phyloP scores from a whole-genome alignment of 1,284 basidiomycete genomes.

The Vanrija pseudolonga region DNA sequence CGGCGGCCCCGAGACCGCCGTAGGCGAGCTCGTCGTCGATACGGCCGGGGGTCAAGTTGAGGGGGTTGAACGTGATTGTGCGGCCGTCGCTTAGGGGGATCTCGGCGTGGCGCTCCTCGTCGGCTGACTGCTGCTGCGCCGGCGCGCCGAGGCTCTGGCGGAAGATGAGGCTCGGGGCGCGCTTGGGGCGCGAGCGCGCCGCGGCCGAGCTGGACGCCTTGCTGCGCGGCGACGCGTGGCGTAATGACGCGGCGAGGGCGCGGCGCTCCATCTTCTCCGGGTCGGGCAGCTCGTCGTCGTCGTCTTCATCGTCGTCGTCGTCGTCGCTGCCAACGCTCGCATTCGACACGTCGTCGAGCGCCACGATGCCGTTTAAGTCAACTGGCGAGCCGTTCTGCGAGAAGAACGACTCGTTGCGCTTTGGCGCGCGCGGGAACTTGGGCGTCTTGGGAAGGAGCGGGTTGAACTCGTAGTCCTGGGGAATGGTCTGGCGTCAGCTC shows the following conservation, averaged over 20 bases:
- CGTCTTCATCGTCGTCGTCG: constrained; percentile 22
- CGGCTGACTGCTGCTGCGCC: background rate
- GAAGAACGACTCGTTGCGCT: constrained; percentile 32
- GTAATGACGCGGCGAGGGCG: constrained; percentile 2
- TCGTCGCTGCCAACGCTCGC: background rate
- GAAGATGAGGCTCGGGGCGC: constrained; percentile 38
- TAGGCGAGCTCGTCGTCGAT: constrained; percentile 37
- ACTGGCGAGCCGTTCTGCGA: constrained; percentile 34
- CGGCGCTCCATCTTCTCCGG: constrained; percentile 33
- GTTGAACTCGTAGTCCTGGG: constrained; percentile 45
- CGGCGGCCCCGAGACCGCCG: constrained; percentile 26
- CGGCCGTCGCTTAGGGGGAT: constrained; percentile 35
- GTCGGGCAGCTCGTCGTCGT: constrained; percentile 39
- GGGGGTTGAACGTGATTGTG: constrained; percentile 34
- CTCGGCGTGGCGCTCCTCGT: constrained; percentile 8
- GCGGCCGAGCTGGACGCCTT: background rate
- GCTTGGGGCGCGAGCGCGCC: constrained; percentile 8
- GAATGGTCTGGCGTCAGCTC: constrained; percentile 25
- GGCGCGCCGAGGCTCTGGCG: constrained; percentile 24
- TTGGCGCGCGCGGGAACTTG: constrained; percentile 24
- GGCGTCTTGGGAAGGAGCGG: constrained; percentile 41
- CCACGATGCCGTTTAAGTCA: background rate
- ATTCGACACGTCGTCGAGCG: background rate
- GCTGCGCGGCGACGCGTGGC: background rate
- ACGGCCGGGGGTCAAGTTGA: constrained; percentile 25